Evolutionary conservation across 2,329 filamentous ascomycete genomes (phyloP), one percentile per base, ranked within the genome.

Genomic region (Trichoderma oligosporum): DNA sequence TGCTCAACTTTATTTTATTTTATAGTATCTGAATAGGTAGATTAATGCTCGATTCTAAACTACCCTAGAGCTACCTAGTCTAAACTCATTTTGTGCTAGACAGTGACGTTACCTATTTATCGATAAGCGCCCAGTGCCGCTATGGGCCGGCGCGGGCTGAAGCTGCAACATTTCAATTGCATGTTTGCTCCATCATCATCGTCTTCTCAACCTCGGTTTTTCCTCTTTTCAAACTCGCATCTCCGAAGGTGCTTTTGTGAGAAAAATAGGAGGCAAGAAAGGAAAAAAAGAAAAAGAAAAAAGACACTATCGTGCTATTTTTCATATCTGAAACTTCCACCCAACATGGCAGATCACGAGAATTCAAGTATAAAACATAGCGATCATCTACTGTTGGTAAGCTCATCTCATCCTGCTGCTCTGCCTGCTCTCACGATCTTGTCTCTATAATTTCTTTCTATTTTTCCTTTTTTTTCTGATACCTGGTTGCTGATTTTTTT

Each of bases 281-380:
- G 35, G 9, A 8, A 36, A 8, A 6, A n/a, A 20, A 14, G n/a
- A 22, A 22, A 18, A 29, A 20, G 18, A 2, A 18, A 14, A 29
- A 9, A 25, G 12, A 39, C 29, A 39, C 35, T 14, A 20, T 20
- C 12, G 27, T n/a, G 20, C 24, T 24, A 4, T 25, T 9, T 9
- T 16, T 12, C 16, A 16, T 16, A 16, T 20, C 36, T n/a, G 20
- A 35, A 12, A 12, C 24, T 14, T 39, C 18, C 24, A n/a, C n/a
- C n/a, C n/a, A 54, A 6, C 1, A 86, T 86, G 83, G 82, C 78
- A 41, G 81, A 85, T 68, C 76, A 79, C 66, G 78, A 81, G 66
- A 82, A 82, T 56, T 83, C 83, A 49, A 86, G 85, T 72, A 81
- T 92, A 64, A 87, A 89, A 67, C 86, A 89, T 64, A 85, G 86